phyloP scores from a whole-genome alignment of 2,329 filamentous ascomycete genomes.

The Blastomyces emzantsi region DNA sequence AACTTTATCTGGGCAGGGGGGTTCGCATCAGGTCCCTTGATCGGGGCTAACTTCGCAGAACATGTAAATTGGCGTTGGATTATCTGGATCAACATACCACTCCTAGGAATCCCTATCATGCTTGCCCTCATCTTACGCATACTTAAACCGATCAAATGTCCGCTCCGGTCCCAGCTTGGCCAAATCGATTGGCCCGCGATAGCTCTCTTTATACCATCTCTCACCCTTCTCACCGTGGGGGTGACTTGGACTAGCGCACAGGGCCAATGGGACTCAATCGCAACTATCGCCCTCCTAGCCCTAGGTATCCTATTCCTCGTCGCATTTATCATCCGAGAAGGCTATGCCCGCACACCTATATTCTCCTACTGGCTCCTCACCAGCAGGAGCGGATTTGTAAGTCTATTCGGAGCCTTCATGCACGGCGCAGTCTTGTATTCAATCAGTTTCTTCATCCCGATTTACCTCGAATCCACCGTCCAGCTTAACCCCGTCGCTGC shows the following conservation, averaged over 20 bases:
- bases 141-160: constrained; percentile 39
- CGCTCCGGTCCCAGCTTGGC: constrained; percentile 40
- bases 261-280: constrained; percentile 54
- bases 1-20: constrained; percentile 35
- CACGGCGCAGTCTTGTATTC: constrained; percentile 44
- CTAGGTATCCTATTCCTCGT: constrained; percentile 45
- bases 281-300: constrained; percentile 52
- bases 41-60: constrained; percentile 16
- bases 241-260: constrained; percentile 57
- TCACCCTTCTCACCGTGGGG: constrained; percentile 51
- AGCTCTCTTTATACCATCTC: constrained; percentile 50
- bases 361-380: constrained; percentile 33
- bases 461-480: constrained; percentile 38
- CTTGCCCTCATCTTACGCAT: constrained; percentile 45
- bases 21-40: constrained; percentile 18
- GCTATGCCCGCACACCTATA: constrained; percentile 37
- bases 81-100: constrained; percentile 55
- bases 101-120: constrained; percentile 40
- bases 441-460: constrained; percentile 46
- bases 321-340: constrained; percentile 48
- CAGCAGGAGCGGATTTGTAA: too few relatives aligned
- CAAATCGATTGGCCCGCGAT: constrained; percentile 56
- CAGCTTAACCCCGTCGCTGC: constrained; percentile 45
- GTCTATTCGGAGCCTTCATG: constrained; percentile 37
- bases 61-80: constrained; percentile 49